Base-by-base conservation (phyloP, 2,329 filamentous ascomycete species). In the Dissoconium aciculare region DNA sequence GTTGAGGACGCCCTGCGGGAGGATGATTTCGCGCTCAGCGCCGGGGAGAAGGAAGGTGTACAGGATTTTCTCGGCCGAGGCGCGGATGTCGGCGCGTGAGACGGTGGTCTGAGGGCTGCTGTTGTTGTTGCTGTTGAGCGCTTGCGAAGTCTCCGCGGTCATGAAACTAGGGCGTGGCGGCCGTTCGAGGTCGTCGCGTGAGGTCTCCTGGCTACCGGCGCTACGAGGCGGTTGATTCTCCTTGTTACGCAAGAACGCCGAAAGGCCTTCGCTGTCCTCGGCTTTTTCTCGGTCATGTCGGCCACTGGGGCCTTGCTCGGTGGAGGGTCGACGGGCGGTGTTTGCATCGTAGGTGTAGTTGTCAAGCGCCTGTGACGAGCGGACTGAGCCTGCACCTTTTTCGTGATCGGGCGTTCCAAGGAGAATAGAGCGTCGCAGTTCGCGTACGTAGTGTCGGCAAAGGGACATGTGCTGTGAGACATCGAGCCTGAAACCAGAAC, bases 381-480 rank as follows among this genome's bases (percentile, higher is more conserved):
- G 71, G 59, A 87, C 91, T 38, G 82, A 91, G 33, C 71, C 69
- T 11, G 40, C 39, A n/a, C n/a, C n/a, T 53, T 78, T 84, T 44
- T 93, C 83, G 32, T 83, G 66, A 42, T 98, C 89, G 10, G 89
- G 89, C 0, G 89, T 98, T 26, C 83, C 81, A 36, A 95, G 72
- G 29, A 98, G 73, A 38, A 95, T 84, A 14, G 87, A 95, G 41
- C 89, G 71, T 44, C 89, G 80, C 32, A 98, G 69, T 58, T 94
- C 85, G 50, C 89, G 82, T 12, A 98, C 89, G 61, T 94, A 98
- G 57, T 95, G 84, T 29, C 91, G 79, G 55, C 82, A 98, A 34
- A 98, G 69, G 13, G 87, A 93, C 78, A 95, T 94, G 60, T 98
- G 89, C 54, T 98, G 89, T 11, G 89, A 87, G 37, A 98, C 89